These are phyloP conservation scores for Chlamydomonas eustigma DNA, from an alignment of 139 green algal species.

Conservation along the genomic window DNA sequence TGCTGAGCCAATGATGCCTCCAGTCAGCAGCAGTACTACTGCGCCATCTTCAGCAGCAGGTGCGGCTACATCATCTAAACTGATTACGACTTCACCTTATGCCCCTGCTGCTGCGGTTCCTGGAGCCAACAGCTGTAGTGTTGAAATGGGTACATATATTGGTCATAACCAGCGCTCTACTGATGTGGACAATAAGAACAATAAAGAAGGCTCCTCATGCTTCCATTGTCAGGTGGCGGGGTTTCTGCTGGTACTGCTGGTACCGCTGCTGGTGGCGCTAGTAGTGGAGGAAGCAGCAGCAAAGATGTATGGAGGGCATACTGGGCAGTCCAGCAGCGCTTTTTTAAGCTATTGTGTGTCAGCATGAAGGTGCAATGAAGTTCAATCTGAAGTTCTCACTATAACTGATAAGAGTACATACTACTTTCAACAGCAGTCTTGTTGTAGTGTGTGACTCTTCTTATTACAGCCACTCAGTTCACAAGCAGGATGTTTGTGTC, in stretches of 20 bases:
- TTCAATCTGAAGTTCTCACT: no score
- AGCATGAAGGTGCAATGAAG: conserved; percentile 66
- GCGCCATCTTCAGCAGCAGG: neutral
- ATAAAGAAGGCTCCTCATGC: no score
- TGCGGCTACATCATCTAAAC: neutral
- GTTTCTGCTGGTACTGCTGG: neutral
- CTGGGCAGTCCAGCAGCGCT: conserved; percentile 83
- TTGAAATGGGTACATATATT: no score
- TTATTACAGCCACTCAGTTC: no score
- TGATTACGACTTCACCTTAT: neutral
- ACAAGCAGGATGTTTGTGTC: no score
- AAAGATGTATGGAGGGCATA: conserved; percentile 62
- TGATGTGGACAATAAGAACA: no score
- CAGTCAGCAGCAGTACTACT: neutral
- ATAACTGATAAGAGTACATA: no score
- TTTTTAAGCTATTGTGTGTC: conserved; percentile 90
- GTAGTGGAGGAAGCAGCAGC: neutral
- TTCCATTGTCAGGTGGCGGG: neutral
- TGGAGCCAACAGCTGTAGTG: no score
- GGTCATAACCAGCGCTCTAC: no score
- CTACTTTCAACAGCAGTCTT: no score
- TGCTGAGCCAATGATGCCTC: neutral
- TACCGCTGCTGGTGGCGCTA: neutral
- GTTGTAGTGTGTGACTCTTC: no score
- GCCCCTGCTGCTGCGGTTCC: neutral